Conservation (phyloP, 257 asterid species). For the Parsonsia alboflavescens region DNA sequence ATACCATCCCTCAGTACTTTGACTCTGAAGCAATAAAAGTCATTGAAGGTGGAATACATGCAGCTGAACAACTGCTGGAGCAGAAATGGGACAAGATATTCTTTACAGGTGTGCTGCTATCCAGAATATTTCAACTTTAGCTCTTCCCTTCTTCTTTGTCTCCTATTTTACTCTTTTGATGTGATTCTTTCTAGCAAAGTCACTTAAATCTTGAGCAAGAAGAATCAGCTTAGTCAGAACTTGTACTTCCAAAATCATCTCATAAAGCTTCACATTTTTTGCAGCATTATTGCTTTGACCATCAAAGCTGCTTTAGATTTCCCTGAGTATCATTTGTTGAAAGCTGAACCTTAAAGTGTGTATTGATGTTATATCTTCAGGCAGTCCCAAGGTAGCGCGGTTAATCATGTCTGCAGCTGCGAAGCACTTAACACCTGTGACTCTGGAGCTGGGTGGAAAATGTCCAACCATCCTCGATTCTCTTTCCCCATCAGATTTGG, state of each 20-base stretch:
- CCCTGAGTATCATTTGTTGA: background rate
- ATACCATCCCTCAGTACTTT: conserved; percentile 58
- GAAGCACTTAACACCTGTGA: conserved; percentile 89
- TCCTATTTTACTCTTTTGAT: background rate
- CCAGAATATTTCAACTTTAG: background rate
- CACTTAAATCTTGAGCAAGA: background rate
- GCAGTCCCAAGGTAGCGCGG: conserved; percentile 72
- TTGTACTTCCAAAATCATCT: background rate
- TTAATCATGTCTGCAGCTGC: conserved; percentile 90
- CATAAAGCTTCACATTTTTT: background rate
- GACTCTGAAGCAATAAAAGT: conserved; percentile 65
- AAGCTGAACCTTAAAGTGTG: background rate
- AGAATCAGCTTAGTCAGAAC: background rate
- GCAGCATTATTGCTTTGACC: background rate
- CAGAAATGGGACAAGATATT: conserved; percentile 89
- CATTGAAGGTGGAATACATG: conserved; percentile 63
- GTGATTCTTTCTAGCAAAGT: background rate
- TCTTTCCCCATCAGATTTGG: conserved; percentile 49
- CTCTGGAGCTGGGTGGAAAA: conserved; percentile 93
- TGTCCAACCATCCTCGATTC: conserved; percentile 79
- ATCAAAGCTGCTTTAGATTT: background rate
- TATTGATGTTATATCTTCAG: conserved; percentile 27
- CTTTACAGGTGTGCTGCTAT: conserved; percentile 60
- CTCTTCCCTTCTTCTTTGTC: background rate
- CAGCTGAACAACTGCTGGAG: conserved; percentile 55